A percentile compares a stretch with the other conserved stretches of the same genome.
These are phyloP conservation scores for Sarocladium oryzae DNA, from an alignment of 2,329 filamentous ascomycete genomes.

Conservation along the genomic window DNA sequence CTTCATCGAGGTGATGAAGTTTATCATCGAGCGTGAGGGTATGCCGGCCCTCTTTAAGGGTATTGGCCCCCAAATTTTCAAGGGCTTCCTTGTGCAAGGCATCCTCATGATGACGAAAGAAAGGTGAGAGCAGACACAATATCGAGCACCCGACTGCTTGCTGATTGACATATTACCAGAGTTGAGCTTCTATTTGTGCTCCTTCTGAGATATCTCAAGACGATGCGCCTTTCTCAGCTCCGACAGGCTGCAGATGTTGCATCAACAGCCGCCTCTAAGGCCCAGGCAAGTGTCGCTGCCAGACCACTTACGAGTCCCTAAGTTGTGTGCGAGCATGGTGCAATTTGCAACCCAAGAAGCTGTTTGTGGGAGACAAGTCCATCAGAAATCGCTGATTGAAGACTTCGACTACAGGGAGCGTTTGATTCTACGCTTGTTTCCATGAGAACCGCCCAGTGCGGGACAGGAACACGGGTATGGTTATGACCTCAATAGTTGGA, in stretches of 20 bases:
- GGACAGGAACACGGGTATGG: no score
- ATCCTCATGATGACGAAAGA: constrained; percentile 99
- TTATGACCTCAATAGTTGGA: no score
- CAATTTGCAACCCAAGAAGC: no score
- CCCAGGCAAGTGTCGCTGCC: constrained; percentile 42
- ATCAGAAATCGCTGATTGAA: no score
- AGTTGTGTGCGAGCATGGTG: background rate
- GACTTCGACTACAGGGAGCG: no score
- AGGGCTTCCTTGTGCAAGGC: constrained; percentile 89
- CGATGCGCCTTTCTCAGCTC: constrained; percentile 63
- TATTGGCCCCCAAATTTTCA: constrained; percentile 87
- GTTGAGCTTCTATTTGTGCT: constrained; percentile 86
- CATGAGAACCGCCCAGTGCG: no score
- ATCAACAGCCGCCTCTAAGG: constrained; percentile 33
- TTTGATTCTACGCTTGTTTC: no score
- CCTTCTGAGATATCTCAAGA: constrained; percentile 74
- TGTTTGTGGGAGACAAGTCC: no score
- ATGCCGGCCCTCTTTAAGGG: constrained; percentile 86
- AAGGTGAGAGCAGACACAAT: no score
- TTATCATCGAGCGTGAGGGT: constrained; percentile 87
- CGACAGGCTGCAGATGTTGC: constrained; percentile 59
- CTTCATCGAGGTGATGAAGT: constrained; percentile 90
- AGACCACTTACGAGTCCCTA: constrained; percentile 20
- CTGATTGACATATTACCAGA: no score
- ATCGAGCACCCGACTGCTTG: no score